Base-by-base conservation (phyloP, 1,284 basidiomycete species). In the Ceratorhiza oryzae-sativae region DNA sequence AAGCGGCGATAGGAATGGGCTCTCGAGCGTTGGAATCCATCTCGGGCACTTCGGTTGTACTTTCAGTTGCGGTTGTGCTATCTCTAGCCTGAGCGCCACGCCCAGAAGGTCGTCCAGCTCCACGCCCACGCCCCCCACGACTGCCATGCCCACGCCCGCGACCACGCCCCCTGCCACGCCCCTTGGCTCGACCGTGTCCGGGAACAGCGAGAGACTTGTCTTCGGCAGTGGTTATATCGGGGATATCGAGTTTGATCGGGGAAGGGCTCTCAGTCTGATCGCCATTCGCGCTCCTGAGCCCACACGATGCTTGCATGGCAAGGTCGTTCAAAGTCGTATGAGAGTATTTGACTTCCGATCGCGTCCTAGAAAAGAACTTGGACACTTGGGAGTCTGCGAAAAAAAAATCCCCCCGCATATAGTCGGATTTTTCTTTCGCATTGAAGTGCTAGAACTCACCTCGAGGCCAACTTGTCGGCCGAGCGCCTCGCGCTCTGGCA, bases 301-400 rank as follows among this genome's bases (percentile, higher is more conserved):
- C 63, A 42, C 23, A 55, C 32, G 34, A 39, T 2, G 63, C 63
- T 18, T 67, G 63, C n/a, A 36, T 5, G 6, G 34, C 49, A 25
- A 67, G 20, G 20, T 53, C 49, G 10, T n/a, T 49, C 49, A 67
- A 53, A 6, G 46, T 41, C 41, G 49, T 55, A 15, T 49, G 30
- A 41, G 49, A 53, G 49, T 67, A 67, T 20, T 67, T 67, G 51
- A 67, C 45, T 36, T 67, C 63, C 9, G 63, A 67, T 32, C 63
- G 48, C n/a, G 63, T 67, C 3, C 63, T 15, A 5, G 63, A 67
- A 27, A 67, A 67, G 27, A 67, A 67, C 39, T 67, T 67, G 51
- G 63, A 67, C n/a, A 67, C 63, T 34, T 67, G 63, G 6, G 45
- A 32, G 63, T 67, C 63, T 67, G 39, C 39, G 51, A 62, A 27